Evolutionary conservation across 1,284 basidiomycete species (phyloP).

Genomic region (Papiliotrema terrestris): DNA sequence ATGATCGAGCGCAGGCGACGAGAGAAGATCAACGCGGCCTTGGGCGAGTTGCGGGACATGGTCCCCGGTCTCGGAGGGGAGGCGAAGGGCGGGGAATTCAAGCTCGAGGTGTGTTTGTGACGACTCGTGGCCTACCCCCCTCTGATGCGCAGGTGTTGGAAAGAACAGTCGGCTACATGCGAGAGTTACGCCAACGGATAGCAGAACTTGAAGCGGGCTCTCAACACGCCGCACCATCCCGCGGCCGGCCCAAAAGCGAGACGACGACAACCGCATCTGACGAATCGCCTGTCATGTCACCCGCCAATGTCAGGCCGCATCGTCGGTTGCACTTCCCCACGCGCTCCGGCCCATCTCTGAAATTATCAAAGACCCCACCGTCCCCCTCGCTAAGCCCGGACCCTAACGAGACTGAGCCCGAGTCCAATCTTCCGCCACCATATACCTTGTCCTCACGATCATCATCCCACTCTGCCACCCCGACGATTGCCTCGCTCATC

Average conservation of each 20-base stretch:
- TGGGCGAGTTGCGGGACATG: conserved; percentile 44
- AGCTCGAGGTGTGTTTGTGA: conserved; percentile 44
- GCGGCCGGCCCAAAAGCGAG: too few relatives aligned
- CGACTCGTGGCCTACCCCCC: neutral
- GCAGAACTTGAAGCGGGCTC: conserved; percentile 22
- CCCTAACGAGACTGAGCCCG: conserved; percentile 41
- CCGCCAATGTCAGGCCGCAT: neutral
- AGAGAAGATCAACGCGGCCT: conserved; percentile 48
- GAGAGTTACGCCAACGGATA: conserved; percentile 34
- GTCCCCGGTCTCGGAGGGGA: conserved; percentile 45
- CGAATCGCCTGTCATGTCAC: neutral
- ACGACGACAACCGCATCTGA: too few relatives aligned
- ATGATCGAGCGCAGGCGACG: conserved; percentile 46
- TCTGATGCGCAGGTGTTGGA: conserved; percentile 38
- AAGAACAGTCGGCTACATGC: conserved; percentile 47
- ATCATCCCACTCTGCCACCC: neutral
- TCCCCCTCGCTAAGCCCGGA: conserved; percentile 25
- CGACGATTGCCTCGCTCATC: conserved; percentile 1
- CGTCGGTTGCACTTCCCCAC: neutral
- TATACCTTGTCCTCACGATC: conserved; percentile 20
- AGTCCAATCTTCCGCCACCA: conserved; percentile 34
- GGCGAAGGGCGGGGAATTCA: conserved; percentile 47
- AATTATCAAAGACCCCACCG: conserved; percentile 18
- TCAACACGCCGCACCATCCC: too few relatives aligned
- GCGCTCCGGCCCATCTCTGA: neutral